phyloP scores from a whole-genome alignment of 192 early-diverging fungal genomes.

The Ambispora gerdemannii region DNA sequence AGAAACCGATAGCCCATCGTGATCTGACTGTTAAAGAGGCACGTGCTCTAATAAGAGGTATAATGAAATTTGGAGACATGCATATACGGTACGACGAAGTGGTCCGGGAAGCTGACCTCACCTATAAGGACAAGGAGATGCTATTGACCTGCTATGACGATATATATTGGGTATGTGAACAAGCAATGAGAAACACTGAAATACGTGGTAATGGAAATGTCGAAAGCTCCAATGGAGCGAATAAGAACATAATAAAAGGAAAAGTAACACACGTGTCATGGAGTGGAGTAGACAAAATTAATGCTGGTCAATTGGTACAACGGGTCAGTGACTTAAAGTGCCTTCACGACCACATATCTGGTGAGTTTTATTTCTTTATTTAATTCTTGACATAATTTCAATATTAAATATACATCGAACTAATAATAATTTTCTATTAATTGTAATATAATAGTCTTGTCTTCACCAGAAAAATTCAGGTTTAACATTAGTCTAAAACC shows the following conservation, averaged over 20 bases:
- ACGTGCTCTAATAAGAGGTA: constrained; percentile 71
- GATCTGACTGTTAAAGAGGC: constrained; percentile 76
- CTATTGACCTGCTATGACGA: constrained; percentile 45
- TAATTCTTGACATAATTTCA: background rate
- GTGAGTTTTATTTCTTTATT: background rate
- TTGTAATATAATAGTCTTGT: constrained; percentile 28
- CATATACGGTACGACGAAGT: constrained; percentile 80
- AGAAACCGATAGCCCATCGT: background rate
- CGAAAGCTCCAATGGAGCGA: too few species aligned
- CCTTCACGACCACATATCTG: constrained; percentile 59
- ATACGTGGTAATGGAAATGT: constrained; percentile 37
- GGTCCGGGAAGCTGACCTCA: constrained; percentile 76
- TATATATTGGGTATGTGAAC: constrained; percentile 46
- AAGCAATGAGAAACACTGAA: constrained; percentile 42
- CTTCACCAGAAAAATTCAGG: constrained; percentile 71
- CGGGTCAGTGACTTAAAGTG: constrained; percentile 71
- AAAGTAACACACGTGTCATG: constrained; percentile 79
- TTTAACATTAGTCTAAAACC: constrained; percentile 76
- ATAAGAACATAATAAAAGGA: too few species aligned
- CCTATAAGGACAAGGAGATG: constrained; percentile 51
- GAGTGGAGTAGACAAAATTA: constrained; percentile 76
- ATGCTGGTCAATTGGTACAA: constrained; percentile 77
- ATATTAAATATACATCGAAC: background rate
- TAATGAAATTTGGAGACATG: constrained; percentile 82
- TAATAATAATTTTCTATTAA: background rate